These are phyloP conservation scores for Millerozyma miso DNA, from an alignment of 805 yeast species.

Conservation along the genomic window DNA sequence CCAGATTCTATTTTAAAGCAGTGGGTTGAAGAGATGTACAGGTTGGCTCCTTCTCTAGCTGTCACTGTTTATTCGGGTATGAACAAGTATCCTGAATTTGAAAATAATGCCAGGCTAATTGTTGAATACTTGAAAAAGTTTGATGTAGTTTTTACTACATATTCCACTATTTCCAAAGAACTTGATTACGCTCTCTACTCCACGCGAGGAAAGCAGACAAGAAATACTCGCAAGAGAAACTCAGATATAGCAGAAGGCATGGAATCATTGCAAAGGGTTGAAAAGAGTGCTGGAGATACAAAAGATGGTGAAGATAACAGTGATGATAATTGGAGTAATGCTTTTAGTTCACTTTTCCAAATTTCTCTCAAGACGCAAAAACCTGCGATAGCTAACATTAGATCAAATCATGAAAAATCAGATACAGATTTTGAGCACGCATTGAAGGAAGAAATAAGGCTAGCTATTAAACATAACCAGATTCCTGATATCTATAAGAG, in stretches of 20 bases:
- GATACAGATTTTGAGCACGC: constrained; percentile 32
- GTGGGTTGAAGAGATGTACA: constrained; percentile 74
- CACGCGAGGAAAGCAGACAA: constrained; percentile 49
- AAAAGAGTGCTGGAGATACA: constrained; percentile 3
- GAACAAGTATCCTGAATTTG: constrained; percentile 20
- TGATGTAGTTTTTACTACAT: constrained; percentile 82
- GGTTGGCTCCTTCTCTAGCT: constrained; percentile 54
- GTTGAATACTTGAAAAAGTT: constrained; percentile 53
- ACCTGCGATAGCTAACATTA: constrained; percentile 25
- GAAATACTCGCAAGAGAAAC: constrained; percentile 27
- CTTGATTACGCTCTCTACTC: constrained; percentile 74
- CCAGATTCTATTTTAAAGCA: constrained; percentile 82
- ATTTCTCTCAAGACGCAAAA: constrained; percentile 18
- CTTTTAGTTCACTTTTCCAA: constrained; percentile 24
- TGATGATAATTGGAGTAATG: constrained; percentile 8
- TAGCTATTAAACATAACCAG: constrained; percentile 26
- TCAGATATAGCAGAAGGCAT: constrained; percentile 4
- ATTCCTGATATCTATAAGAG: constrained; percentile 17
- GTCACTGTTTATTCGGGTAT: constrained; percentile 64
- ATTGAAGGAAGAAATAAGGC: constrained; percentile 26
- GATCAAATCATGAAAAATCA: constrained; percentile 13
- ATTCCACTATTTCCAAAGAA: constrained; percentile 66
- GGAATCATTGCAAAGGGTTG: constrained; percentile 6
- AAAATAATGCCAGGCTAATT: constrained; percentile 35
- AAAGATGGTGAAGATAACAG: background rate